Evolutionary conservation across 192 early-diverging fungal genomes (phyloP), one percentile per base, ranked within the genome.

Genomic region (Lobosporangium transversale): DNA sequence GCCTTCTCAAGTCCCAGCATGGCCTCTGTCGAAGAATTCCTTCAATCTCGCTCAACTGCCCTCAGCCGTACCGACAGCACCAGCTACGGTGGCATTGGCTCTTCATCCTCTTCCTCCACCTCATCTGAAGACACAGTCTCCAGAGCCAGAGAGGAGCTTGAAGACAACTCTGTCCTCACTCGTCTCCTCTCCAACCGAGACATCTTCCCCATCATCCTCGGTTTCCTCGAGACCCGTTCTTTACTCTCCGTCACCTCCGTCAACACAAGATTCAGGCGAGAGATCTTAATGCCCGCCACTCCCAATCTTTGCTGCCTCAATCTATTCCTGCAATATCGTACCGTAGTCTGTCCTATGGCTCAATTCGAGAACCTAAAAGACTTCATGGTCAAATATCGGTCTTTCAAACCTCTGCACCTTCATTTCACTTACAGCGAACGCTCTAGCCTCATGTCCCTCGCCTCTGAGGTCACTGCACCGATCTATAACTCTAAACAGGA

Each of bases 291-390:
- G 48, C 70, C 70, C 5, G 42, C 53, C 8, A 75, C 58, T 4
- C 71, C 71, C 2, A 66, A 66, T 24, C 51, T 75, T 4, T 66
- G 56, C 29, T 61, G 63, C 36, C 40, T 75, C 20, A 60, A 75
- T 52, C 30, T 49, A 10, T 75, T 66, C 51, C 35, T 75, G 42
- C 62, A 60, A 45, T 32, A 31, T 11, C 62, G 63, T 15, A 66
- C 63, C 20, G 49, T 75, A 43, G 26, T 75, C 45, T 75, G 71
- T 21, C 71, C 71, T 2, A 75, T 75, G 71, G 56, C 56, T 14
- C 71, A 75, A 33, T 75, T 75, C 31, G 71, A 75, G 58, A 35
- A 50, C 29, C 63, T 75, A 36, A 75, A 75, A 40, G 71, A 75
- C 52, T 75, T 75, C 31, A 75, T 75, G 71, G 52, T 23, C 37